Evolutionary conservation across 2,329 filamentous ascomycete species (phyloP), one percentile per base, ranked within the genome.

Genomic region (Fusarium sp.): DNA sequence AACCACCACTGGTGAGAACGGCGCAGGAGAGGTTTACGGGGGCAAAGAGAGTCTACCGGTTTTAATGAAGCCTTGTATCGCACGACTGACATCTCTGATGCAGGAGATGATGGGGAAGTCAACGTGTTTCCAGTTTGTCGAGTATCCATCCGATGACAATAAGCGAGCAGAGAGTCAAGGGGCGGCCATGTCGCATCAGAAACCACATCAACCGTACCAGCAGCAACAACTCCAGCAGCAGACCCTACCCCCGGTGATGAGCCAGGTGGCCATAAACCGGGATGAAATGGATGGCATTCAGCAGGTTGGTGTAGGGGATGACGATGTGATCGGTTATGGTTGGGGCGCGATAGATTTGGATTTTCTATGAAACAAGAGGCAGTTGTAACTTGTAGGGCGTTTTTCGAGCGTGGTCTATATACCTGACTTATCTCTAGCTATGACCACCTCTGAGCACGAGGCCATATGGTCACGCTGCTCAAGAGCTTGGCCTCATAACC

Each of bases 1-100:
- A 45, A 22, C 27, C 16, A 25, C 16, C 20, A 33, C 16, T 33
- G 40, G 59, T 5, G 22, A 20, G n/a, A 50, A 25, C 31, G 40
- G 18, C 20, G n/a, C 10, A 35, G 42, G 59, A 62, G 59, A 62
- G 14, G 29, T 27, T 33, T 29, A 36, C 33, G 18, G 59, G 4
- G 40, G 59, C 18, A 62, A 62, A 31, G 59, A 62, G 7, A 47
- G 42, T 18, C 59, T 62, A 8, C 27, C 29, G 18, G 27, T 50
- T 47, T 62, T 62, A 40, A 50, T 62, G 59, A 62, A 62, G 14
- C 59, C 29, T n/a, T 62, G 59, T 40, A 47, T 50, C 22, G 3
- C 38, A 42, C 38, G n/a, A 42, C 20, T 45, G 20, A 45, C 20
- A 45, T 45, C 13, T 5, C 20, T 45, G 3, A 45, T 45, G 20